Base-by-base conservation (phyloP, 2,329 filamentous ascomycete species). In the Fusarium sp. region DNA sequence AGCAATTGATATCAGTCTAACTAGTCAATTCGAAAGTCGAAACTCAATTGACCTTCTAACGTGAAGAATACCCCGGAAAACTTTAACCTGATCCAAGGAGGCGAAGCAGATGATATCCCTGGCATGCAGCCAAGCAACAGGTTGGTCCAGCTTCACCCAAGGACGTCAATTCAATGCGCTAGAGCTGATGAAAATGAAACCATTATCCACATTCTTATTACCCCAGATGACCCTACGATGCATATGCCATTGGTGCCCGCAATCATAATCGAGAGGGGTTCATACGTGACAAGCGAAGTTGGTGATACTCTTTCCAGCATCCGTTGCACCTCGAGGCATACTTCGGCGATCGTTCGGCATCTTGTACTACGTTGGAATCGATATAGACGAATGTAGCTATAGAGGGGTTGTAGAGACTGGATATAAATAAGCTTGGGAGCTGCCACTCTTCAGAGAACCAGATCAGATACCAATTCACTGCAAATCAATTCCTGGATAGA, bases 161-260 rank as follows among this genome's bases (percentile, higher is more conserved):
- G 62, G 39, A 36, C 24, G 21, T 40, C 33, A 17, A 40, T 24
- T 36, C 31, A 49, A 50, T 44, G 21, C 58, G 28, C 52, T 57
- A 62, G 42, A 60, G 44, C 61, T 55, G 54, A 57, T 65, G 55
- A 8, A 13, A 54, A 69, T 73, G 69, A 56, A 72, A 69, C 66
- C 61, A 43, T 58, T 60, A 57, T 57, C 61, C 66, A 47, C 65
- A 42, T 50, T 51, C 33, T 28, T 44, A 44, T 61, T 57, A 52
- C 33, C 51, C 52, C 66, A 54, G 57, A 68, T 69, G 71, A 71
- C 54, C 59, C 42, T 44, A 21, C 10, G 44, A 61, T 53, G 58
- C 52, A 45, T 62, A 21, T 50, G 47, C 51, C 47, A 73, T 73
- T 73, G 71, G 71, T 73, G 71, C 71, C 71, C 71, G 71, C 71